Conservation (phyloP, 2,329 filamentous ascomycete species). For the Clarireedia paspali region DNA sequence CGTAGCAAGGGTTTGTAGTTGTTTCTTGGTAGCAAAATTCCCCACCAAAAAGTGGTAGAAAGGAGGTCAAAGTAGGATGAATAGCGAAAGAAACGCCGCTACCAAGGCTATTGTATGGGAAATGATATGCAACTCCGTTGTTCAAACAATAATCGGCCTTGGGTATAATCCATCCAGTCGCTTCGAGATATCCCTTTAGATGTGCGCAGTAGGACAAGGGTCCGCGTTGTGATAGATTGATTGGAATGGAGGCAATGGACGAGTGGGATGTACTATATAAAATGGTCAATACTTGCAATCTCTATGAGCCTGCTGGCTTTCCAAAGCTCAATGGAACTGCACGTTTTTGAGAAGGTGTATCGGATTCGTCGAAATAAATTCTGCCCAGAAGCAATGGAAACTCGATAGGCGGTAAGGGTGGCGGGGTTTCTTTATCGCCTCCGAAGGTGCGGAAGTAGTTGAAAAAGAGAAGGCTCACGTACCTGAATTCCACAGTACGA, state of each 20-base stretch:
- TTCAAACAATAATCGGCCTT: slow-evolving; percentile 19
- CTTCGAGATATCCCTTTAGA: neutral
- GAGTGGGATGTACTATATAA: neutral
- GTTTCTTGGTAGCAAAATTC: neutral
- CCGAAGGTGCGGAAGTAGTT: neutral
- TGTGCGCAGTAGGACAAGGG: neutral
- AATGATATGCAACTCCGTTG: slow-evolving; percentile 24
- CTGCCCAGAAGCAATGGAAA: neutral
- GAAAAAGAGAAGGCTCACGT: neutral
- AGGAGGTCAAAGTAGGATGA: neutral
- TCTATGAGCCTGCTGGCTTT: too few relatives aligned
- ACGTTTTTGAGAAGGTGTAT: neutral
- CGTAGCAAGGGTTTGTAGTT: neutral
- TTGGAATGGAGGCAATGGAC: neutral
- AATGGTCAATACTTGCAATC: neutral
- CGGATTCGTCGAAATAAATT: neutral
- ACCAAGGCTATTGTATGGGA: slow-evolving; percentile 13
- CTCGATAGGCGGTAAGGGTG: neutral
- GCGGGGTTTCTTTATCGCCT: neutral
- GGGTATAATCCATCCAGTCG: slow-evolving; percentile 24
- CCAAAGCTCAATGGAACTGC: slow-evolving; percentile 3
- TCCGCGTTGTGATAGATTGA: neutral
- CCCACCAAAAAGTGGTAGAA: neutral
- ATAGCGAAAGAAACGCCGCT: neutral
- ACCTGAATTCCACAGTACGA: too few relatives aligned